Percentiles rank a stretch among this genome's conserved stretches.
phyloP scores from a whole-genome alignment of 2,329 filamentous ascomycete species.

The Clarireedia homoeocarpa region DNA sequence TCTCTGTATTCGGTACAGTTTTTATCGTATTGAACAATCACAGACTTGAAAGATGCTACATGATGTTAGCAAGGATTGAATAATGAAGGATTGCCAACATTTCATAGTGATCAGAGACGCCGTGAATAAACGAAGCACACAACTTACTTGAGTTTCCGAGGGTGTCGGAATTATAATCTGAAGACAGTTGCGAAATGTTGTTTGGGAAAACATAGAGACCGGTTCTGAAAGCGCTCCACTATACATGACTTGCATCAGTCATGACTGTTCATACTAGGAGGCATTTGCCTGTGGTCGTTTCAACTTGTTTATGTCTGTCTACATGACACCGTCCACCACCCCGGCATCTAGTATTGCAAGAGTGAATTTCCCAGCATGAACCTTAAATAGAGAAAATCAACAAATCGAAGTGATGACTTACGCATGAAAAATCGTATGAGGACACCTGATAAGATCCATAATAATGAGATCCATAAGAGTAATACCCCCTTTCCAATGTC shows the following conservation, averaged over 20 bases:
- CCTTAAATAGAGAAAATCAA: not conserved
- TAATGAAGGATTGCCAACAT: no score
- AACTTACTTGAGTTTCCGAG: slow-evolving; percentile 8
- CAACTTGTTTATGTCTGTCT: no score
- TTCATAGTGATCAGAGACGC: not conserved
- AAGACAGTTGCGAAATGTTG: not conserved
- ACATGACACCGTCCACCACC: no score
- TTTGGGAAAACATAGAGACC: slow-evolving; percentile 11
- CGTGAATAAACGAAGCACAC: not conserved
- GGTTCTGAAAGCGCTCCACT: slow-evolving; percentile 16
- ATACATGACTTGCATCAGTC: not conserved
- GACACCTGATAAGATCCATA: not conserved
- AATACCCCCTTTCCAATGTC: fast-evolving
- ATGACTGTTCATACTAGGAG: no score
- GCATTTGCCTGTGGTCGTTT: no score
- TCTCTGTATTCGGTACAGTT: slow-evolving; percentile 10
- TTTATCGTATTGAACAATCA: slow-evolving; percentile 9
- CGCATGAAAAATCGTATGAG: slow-evolving; percentile 6
- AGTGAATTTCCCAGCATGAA: no score
- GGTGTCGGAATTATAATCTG: not conserved
- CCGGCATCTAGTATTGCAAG: no score
- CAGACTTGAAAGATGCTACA: slow-evolving; percentile 10
- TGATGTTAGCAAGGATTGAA: not conserved
- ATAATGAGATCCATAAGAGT: not conserved
- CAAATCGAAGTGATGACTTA: not conserved